Evolutionary conservation across 768 basidiomycete genomes (phyloP), one percentile per base, ranked within the genome.

Genomic region (Postia placenta): DNA sequence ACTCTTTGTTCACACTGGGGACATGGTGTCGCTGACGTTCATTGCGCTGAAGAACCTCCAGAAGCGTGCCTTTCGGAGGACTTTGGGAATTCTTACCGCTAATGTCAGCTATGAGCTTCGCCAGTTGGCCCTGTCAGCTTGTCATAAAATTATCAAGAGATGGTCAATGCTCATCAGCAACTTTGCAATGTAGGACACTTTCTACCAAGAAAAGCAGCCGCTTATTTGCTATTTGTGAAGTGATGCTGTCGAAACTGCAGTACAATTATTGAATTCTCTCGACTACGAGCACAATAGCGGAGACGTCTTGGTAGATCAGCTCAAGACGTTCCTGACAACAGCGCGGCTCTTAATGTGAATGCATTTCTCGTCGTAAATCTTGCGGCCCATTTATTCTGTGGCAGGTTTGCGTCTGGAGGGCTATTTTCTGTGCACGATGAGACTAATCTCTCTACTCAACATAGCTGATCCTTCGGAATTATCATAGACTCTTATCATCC

Each of bases 81-180:
- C 74, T 1, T 63, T 83, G 44, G 80, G 78, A 25, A 58, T 81
- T 7, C 56, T 83, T 33, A 62, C 75, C 3, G 64, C 70, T 36
- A 74, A 83, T 26, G 46, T 83, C 42, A 81, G 77, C 58, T 81
- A 84, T 45, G 87, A 89, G 56, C 56, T 85, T 24, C 79, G 83
- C 6, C 83, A 85, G 53, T 65, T 87, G 6, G 73, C 79, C 15
- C 61, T 90, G 40, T 79, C 83, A 2, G 72, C 75, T 7, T 70
- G 74, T n/a, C 81, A 83, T 49, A 75, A 78, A 3, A 83, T 80
- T 52, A 74, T 87, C 50, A 82, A 78, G 53, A 68, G 74, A 52
- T 85, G 80, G 68, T 72, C 78, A 27, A 62, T 67, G 6, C 67
- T 79, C 30, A 72, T 77, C 48, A 75, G 79, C 22, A 68, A 72